Conservation (phyloP, 2,329 filamentous ascomycete species). For the Hypoxylon rubiginosum region DNA sequence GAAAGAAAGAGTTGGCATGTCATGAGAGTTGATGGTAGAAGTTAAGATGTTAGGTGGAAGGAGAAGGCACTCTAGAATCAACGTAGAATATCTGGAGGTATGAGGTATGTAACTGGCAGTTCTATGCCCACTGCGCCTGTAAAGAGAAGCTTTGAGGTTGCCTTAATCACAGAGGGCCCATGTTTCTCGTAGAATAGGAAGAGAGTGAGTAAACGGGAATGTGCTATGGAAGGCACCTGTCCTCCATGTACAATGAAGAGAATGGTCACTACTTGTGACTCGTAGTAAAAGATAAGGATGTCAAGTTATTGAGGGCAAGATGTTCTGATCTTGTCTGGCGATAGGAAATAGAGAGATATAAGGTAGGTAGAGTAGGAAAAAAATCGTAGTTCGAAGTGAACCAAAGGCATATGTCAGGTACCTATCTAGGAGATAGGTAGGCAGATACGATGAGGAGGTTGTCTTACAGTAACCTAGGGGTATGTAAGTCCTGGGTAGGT, state of each 20-base stretch:
- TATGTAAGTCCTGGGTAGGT: too few relatives aligned
- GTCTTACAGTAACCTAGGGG: too few relatives aligned
- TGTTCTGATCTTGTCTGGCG: neutral
- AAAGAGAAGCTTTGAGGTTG: too few relatives aligned
- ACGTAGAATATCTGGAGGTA: too few relatives aligned
- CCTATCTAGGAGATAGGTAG: too few relatives aligned
- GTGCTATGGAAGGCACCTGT: neutral
- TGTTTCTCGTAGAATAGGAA: too few relatives aligned
- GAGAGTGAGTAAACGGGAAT: neutral
- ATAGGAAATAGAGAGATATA: neutral
- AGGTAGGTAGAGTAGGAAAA: neutral
- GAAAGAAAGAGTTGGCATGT: neutral
- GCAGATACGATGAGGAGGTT: neutral
- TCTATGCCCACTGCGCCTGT: too few relatives aligned
- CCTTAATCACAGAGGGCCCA: too few relatives aligned
- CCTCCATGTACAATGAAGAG: neutral
- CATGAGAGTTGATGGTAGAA: neutral
- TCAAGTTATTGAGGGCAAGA: neutral
- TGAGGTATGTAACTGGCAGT: too few relatives aligned
- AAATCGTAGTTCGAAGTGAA: neutral
- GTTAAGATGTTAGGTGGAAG: too few relatives aligned
- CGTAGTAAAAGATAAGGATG: neutral
- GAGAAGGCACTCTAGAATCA: too few relatives aligned
- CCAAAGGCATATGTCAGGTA: neutral
- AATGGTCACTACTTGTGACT: conserved; percentile 1